Percentiles rank a stretch among this genome's conserved stretches.
phyloP scores from a whole-genome alignment of 2,329 filamentous ascomycete genomes.

The Colletotrichum nymphaeae region DNA sequence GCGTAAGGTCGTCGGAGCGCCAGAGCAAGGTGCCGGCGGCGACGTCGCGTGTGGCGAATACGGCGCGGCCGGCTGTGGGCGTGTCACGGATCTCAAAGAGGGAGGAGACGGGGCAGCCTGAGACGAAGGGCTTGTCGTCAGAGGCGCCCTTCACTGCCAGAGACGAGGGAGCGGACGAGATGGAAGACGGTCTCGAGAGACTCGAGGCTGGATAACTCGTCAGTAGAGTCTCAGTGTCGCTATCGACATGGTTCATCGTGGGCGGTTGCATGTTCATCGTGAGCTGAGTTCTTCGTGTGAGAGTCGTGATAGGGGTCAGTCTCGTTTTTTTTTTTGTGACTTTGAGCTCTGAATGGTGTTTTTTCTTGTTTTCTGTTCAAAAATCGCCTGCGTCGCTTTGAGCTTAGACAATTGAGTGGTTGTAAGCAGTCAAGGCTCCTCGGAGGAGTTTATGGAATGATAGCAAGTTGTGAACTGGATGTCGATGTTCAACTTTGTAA shows the following conservation, averaged over 20 bases:
- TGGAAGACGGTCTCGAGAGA: conserved; percentile 39
- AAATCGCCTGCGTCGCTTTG: neutral
- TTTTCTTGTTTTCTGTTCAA: neutral
- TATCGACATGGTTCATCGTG: conserved; percentile 4
- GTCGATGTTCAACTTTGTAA: conserved; percentile 13
- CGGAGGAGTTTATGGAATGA: neutral
- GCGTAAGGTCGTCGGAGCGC: conserved; percentile 28
- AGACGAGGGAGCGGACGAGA: conserved; percentile 22
- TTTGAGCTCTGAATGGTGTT: neutral
- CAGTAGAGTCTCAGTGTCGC: conserved; percentile 16
- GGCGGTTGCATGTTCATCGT: neutral
- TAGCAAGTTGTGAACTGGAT: neutral
- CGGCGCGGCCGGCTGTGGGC: conserved; percentile 28
- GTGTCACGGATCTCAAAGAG: conserved; percentile 30
- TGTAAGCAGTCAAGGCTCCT: neutral
- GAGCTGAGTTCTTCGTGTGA: neutral
- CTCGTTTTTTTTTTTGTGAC: neutral
- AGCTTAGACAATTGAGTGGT: neutral
- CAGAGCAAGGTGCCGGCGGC: conserved; percentile 8
- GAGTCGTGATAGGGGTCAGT: neutral
- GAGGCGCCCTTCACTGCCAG: neutral
- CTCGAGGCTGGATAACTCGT: conserved; percentile 38
- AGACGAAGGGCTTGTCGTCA: neutral
- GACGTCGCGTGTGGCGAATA: conserved; percentile 17
- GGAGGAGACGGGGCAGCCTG: conserved; percentile 16